phyloP scores from a whole-genome alignment of 768 basidiomycete genomes.

The Auricularia heimuer region DNA sequence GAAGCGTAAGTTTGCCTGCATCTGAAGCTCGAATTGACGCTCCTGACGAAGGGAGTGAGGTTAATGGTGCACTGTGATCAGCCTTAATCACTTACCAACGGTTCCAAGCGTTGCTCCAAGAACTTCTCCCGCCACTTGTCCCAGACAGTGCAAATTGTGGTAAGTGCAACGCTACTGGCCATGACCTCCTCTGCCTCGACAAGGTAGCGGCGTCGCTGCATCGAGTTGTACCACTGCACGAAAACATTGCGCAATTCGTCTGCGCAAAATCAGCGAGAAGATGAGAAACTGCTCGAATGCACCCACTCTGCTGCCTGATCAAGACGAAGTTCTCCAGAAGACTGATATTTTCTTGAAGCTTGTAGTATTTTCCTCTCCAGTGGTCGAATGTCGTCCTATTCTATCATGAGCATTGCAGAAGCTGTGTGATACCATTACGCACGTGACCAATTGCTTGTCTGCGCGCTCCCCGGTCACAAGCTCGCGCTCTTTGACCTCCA shows the following conservation, averaged over 20 bases:
- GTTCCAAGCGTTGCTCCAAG: constrained; percentile 51
- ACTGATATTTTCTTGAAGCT: constrained; percentile 60
- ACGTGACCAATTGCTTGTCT: constrained; percentile 31
- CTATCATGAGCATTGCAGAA: too few species aligned
- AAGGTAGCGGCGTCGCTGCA: constrained; percentile 50
- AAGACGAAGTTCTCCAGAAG: constrained; percentile 55
- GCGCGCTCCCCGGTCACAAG: constrained; percentile 47
- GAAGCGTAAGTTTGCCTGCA: constrained; percentile 50
- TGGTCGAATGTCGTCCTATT: constrained; percentile 23
- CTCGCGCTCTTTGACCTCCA: constrained; percentile 64
- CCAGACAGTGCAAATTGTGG: constrained; percentile 45
- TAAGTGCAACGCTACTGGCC: constrained; percentile 28
- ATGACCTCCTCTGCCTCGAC: constrained; percentile 56
- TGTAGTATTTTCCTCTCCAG: constrained; percentile 42
- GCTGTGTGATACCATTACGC: constrained; percentile 3
- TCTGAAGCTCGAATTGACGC: constrained; percentile 47
- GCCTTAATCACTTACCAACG: constrained; percentile 38
- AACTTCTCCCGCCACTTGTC: constrained; percentile 73
- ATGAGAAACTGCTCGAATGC: background rate
- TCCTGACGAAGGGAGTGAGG: constrained; percentile 32
- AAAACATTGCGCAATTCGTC: constrained; percentile 62
- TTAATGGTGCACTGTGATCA: constrained; percentile 4
- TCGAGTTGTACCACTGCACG: constrained; percentile 56
- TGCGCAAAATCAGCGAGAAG: constrained; percentile 17
- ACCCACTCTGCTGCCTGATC: background rate